A percentile compares a stretch with the other conserved stretches of the same genome.
phyloP scores from a whole-genome alignment of 73 alveolate species.

The Paramecium caudatum region DNA sequence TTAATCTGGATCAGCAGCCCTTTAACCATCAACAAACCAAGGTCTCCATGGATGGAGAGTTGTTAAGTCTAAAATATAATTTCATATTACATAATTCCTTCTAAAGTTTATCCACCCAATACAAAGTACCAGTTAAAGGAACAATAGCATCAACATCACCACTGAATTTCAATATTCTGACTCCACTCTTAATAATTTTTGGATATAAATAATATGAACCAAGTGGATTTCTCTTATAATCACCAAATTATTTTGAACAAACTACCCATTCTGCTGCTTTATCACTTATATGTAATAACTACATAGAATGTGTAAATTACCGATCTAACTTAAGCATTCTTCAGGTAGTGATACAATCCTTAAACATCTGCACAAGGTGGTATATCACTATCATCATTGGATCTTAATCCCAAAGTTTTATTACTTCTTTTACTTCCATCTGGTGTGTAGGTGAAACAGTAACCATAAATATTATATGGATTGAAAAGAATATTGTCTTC shows the following conservation, averaged over 20 bases:
- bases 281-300: not conserved
- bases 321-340: not conserved
- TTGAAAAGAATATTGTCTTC: not conserved
- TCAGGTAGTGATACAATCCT: not conserved
- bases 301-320: not conserved
- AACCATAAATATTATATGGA: slow-evolving; percentile 26
- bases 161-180: slow-evolving; percentile 49
- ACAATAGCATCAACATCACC: slow-evolving; percentile 70
- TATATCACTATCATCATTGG: not conserved
- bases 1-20: not conserved
- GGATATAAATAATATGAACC: slow-evolving; percentile 21
- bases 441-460: not conserved
- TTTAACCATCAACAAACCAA: not conserved
- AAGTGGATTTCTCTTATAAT: not conserved
- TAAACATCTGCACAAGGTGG: slow-evolving; percentile 40
- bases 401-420: not conserved
- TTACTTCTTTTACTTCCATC: not conserved
- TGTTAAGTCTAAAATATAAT: not conserved
- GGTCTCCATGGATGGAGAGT: slow-evolving; percentile 61
- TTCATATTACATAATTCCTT: not conserved
- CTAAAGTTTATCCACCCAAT: slow-evolving; percentile 17
- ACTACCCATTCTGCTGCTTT: not conserved
- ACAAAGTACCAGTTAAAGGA: slow-evolving; percentile 52
- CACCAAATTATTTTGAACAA: not conserved
- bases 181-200: not conserved